A percentile compares a stretch with the other conserved stretches of the same genome.
These are phyloP conservation scores for Pistacia vera DNA, from an alignment of 345 rosid species.

Conservation along the genomic window DNA sequence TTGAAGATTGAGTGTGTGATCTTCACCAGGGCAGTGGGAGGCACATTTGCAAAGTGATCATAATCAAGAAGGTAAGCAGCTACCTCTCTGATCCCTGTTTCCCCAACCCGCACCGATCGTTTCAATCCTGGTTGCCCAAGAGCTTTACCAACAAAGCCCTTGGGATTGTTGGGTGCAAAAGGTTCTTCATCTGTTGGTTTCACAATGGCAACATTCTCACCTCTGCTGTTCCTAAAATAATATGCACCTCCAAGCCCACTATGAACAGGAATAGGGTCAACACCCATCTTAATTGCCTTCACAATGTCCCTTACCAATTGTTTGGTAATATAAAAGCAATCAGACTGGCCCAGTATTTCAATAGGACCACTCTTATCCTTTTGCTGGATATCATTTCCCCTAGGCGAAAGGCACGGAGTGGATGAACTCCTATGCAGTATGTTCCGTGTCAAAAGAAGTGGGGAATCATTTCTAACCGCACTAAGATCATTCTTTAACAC, in stretches of 20 bases:
- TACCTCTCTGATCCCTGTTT: conserved; percentile 94
- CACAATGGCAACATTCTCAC: conserved; percentile 86
- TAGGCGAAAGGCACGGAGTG: conserved; percentile 97
- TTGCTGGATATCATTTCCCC: conserved; percentile 77
- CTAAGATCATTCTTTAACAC: conserved; percentile 88
- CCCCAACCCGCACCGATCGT: conserved; percentile 97
- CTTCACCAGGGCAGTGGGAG: conserved; percentile 95
- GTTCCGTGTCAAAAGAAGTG: conserved; percentile 82
- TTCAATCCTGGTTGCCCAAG: conserved; percentile 96
- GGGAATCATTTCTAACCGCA: conserved; percentile 84
- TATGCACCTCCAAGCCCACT: conserved; percentile 98
- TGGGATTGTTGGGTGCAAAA: conserved; percentile 97
- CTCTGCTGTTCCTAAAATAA: conserved; percentile 71
- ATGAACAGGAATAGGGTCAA: conserved; percentile 75
- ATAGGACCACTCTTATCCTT: conserved; percentile 85
- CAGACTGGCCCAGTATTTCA: conserved; percentile 79
- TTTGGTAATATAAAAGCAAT: conserved; percentile 48
- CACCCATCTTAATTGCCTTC: conserved; percentile 84
- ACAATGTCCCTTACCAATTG: conserved; percentile 67
- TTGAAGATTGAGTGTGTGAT: conserved; percentile 91
- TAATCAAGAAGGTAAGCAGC: conserved; percentile 97
- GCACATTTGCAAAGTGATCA: conserved; percentile 83
- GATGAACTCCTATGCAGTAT: conserved; percentile 88
- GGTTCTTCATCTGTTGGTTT: conserved; percentile 99
- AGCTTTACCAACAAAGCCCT: conserved; percentile 97